These are phyloP conservation scores for Erigeron philadelphicus DNA, from an alignment of 140 eudicot genomes.

Conservation along the genomic window DNA sequence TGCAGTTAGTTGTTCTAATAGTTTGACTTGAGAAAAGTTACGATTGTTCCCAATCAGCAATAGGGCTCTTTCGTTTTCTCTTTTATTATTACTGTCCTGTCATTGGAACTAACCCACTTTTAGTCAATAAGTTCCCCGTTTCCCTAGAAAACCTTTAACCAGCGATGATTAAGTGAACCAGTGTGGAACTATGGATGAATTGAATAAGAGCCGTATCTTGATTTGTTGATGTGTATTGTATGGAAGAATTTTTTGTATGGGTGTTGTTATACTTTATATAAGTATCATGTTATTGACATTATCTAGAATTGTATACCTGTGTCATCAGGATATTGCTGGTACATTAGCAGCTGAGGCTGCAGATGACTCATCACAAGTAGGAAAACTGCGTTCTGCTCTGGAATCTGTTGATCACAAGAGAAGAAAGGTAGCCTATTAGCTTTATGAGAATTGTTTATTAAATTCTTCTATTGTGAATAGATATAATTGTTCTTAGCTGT, in stretches of 20 bases:
- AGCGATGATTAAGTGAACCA: too few relatives aligned
- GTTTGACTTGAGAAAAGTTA: too few relatives aligned
- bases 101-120: too few relatives aligned
- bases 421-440: constrained; percentile 59
- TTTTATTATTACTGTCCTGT: too few relatives aligned
- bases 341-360: constrained; percentile 90
- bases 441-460: not conserved
- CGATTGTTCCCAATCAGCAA: too few relatives aligned
- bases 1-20: too few relatives aligned
- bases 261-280: not conserved
- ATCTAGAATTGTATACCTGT: constrained; percentile 8
- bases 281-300: not conserved
- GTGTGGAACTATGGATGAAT: too few relatives aligned
- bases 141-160: too few relatives aligned
- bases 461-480: not conserved
- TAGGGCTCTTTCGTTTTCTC: too few relatives aligned
- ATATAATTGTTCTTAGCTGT: not conserved
- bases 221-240: too few relatives aligned
- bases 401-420: constrained; percentile 99
- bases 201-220: too few relatives aligned
- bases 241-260: not conserved
- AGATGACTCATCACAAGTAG: constrained; percentile 79
- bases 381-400: constrained; percentile 84
- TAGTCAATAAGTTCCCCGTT: too few relatives aligned
- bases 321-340: constrained; percentile 86